Evolutionary conservation across 176 grass and related monocot species (phyloP), one percentile per base, ranked within the genome.

Genomic region (Thalia dealbata): DNA sequence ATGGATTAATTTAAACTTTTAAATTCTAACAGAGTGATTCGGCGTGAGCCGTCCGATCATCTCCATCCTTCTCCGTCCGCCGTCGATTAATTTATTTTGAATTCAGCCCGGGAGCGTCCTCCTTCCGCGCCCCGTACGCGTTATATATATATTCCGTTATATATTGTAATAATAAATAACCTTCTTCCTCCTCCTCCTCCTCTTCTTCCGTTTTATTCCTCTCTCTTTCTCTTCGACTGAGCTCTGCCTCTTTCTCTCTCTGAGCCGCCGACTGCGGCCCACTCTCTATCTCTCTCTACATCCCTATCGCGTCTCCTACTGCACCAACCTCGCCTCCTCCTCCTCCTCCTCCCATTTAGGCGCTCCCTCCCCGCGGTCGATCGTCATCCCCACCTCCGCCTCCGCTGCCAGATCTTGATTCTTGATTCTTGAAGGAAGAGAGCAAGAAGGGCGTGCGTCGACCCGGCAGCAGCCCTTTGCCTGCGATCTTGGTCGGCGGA

Each of bases 211-310:
- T 67, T 38, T 10, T 27, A 14, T 18, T 35, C 10, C 6, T 21
- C 64, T 38, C 63, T 67, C 30, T n/a, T 29, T 67, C 24, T 27
- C 23, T 64, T 14, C 0, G 10, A 25, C 61, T 30, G 54, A 58
- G 54, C 61, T 64, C n/a, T n/a, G n/a, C n/a, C 63, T 67, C 30
- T n/a, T 29, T 67, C 24, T 27, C 23, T 64, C 61, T 64, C 61
- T 64, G 26, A 28, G 26, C 54, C 14, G 61, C 61, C 12, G 19
- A 28, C 22, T 29, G 24, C 3, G 19, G 2, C 60, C 3, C 60
- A 24, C 61, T 63, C 61, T 28, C 59, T 62, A 6, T 61, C 59
- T 61, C 23, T 24, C 23, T 28, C 61, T 3, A 23, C 61, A 29
- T 63, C 61, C 24, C 61, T 25, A 61, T 24, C 58, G 32, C 58